Evolutionary conservation across 2,329 filamentous ascomycete genomes (phyloP).

Genomic region (Zymoseptoria pseudotritici): DNA sequence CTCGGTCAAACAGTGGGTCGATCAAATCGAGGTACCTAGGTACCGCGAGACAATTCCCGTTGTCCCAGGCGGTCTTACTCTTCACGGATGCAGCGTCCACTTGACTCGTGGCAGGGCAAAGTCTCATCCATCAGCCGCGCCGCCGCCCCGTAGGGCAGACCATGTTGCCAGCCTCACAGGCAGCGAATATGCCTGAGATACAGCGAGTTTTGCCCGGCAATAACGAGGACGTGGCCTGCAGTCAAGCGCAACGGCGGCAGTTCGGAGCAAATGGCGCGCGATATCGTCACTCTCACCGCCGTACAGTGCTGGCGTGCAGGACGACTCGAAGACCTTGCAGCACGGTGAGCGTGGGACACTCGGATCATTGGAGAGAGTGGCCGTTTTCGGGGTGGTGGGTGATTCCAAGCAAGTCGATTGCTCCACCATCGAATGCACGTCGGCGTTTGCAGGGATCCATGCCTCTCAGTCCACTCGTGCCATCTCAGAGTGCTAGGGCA

Average conservation of each 20-base stretch:
- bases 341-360: neutral
- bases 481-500: neutral
- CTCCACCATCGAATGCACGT: neutral
- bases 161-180: neutral
- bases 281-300: neutral
- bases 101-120: neutral
- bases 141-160: neutral
- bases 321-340: neutral
- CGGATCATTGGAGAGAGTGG: neutral
- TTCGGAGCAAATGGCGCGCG: neutral
- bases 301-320: neutral
- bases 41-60: constrained; percentile 1
- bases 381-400: neutral
- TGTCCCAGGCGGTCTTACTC: constrained; percentile 1
- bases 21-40: neutral
- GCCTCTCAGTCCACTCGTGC: neutral
- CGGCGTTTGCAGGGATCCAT: neutral
- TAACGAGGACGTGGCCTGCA: neutral
- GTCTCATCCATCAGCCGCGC: neutral
- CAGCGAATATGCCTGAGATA: neutral
- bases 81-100: neutral
- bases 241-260: constrained; percentile 1
- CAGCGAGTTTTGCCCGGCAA: neutral
- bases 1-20: neutral
- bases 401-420: neutral